Conservation (phyloP, 2,329 filamentous ascomycete genomes). For the Ilyonectria mors-panacis region DNA sequence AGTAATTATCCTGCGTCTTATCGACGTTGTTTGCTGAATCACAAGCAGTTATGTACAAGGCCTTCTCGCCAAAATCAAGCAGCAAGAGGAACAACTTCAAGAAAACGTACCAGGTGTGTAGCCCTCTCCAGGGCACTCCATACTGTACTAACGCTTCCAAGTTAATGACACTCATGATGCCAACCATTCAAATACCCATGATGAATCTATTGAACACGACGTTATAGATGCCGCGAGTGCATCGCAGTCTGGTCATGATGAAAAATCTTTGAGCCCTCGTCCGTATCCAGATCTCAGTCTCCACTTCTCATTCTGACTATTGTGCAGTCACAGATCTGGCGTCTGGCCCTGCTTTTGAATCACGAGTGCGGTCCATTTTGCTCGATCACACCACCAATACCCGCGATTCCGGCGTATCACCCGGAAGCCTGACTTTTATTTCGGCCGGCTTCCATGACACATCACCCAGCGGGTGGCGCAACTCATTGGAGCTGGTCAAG, state of each 20-base stretch:
- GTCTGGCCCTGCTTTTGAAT: conserved; percentile 43
- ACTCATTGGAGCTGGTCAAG: conserved; percentile 44
- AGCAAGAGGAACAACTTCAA: conserved; percentile 32
- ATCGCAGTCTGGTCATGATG: neutral
- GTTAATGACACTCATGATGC: neutral
- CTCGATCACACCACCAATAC: conserved; percentile 35
- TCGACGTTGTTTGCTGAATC: neutral
- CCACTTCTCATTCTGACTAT: neutral
- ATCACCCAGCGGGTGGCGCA: conserved; percentile 27
- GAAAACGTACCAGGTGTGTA: neutral
- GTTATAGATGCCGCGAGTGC: neutral
- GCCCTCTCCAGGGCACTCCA: neutral
- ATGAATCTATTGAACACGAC: neutral
- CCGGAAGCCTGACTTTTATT: conserved; percentile 51
- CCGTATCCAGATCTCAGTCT: neutral
- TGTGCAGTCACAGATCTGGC: conserved; percentile 31
- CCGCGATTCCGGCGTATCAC: conserved; percentile 15
- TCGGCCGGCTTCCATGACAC: conserved; percentile 45
- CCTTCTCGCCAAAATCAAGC: conserved; percentile 40
- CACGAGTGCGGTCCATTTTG: conserved; percentile 40
- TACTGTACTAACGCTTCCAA: neutral
- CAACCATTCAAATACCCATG: neutral
- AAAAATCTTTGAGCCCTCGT: conserved; percentile 23
- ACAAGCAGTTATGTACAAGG: conserved; percentile 38
- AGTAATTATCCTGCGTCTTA: neutral